phyloP scores from a whole-genome alignment of 2,329 filamentous ascomycete genomes.

The Fusarium sterilihyphosum region DNA sequence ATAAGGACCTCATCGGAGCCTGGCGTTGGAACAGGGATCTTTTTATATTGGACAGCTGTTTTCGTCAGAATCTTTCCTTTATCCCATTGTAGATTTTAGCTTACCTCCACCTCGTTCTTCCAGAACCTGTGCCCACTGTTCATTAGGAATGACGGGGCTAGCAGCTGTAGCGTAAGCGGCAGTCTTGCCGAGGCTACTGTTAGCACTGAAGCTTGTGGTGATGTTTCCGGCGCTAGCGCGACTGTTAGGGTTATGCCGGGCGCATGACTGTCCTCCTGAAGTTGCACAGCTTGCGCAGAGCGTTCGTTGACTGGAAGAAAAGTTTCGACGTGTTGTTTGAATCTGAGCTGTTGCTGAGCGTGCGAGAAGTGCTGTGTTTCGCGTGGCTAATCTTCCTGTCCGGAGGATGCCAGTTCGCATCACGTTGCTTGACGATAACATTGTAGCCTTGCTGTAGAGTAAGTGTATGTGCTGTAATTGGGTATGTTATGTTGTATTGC shows the following conservation, averaged over 20 bases:
- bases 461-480: background rate
- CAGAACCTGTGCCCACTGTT: slow-evolving; percentile 89
- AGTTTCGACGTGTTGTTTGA: slow-evolving; percentile 14
- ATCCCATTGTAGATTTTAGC: background rate
- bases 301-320: slow-evolving; percentile 25
- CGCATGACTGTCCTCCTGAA: slow-evolving; percentile 21
- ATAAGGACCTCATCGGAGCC: slow-evolving; percentile 87
- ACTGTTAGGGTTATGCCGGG: slow-evolving; percentile 20
- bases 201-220: slow-evolving; percentile 5
- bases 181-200: slow-evolving; percentile 18
- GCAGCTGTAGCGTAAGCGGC: slow-evolving; percentile 37
- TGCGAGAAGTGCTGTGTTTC: slow-evolving; percentile 20
- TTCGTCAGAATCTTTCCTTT: background rate
- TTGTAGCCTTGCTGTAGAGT: background rate
- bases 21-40: slow-evolving; percentile 81
- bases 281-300: slow-evolving; percentile 26
- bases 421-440: slow-evolving; percentile 30
- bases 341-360: slow-evolving; percentile 15
- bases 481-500: background rate
- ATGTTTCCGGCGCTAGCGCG: slow-evolving; percentile 18
- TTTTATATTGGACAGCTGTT: slow-evolving; percentile 72
- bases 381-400: slow-evolving; percentile 12
- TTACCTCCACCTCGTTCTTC: slow-evolving; percentile 76
- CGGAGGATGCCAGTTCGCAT: slow-evolving; percentile 30
- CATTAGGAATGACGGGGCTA: slow-evolving; percentile 68